phyloP scores from a whole-genome alignment of 225 moss, liverwort and hornwort genomes.

The Polytrichum formosum region DNA sequence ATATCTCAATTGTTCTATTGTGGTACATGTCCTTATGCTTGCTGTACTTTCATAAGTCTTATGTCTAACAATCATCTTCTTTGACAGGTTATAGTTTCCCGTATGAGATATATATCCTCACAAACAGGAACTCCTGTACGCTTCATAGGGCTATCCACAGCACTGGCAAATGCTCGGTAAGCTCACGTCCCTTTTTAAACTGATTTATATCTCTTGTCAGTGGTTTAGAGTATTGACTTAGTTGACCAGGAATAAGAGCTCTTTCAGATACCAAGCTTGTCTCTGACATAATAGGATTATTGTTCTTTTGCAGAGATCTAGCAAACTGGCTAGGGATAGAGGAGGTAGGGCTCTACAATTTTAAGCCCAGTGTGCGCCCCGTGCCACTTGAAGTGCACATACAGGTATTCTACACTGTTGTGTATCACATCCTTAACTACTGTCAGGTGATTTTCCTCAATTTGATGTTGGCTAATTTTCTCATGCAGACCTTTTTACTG shows the following conservation, averaged over 20 bases:
- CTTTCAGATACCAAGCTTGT: too few relatives aligned
- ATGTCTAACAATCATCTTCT: slow-evolving; percentile 1
- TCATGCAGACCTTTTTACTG: too few relatives aligned
- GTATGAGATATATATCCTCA: slow-evolving; percentile 99
- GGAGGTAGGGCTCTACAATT: slow-evolving; percentile 89
- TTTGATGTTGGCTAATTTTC: too few relatives aligned
- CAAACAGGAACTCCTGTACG: slow-evolving; percentile 93
- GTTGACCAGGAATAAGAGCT: too few relatives aligned
- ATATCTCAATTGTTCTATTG: too few relatives aligned
- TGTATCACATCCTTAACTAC: too few relatives aligned
- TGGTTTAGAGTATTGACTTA: too few relatives aligned
- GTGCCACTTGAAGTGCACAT: slow-evolving; percentile 99
- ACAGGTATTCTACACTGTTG: slow-evolving; percentile 49
- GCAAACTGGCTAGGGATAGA: slow-evolving; percentile 96
- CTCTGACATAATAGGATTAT: neutral
- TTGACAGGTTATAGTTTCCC: slow-evolving; percentile 89
- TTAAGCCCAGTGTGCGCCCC: slow-evolving; percentile 98
- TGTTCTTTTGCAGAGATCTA: slow-evolving; percentile 55
- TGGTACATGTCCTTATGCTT: neutral
- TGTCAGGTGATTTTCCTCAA: too few relatives aligned
- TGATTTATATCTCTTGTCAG: too few relatives aligned
- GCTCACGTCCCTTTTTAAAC: too few relatives aligned
- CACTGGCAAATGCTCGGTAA: slow-evolving; percentile 97
- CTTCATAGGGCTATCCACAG: slow-evolving; percentile 94
- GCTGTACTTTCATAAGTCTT: neutral